phyloP scores from a whole-genome alignment of 2,329 filamentous ascomycete genomes.

The Monosporascus ibericus region DNA sequence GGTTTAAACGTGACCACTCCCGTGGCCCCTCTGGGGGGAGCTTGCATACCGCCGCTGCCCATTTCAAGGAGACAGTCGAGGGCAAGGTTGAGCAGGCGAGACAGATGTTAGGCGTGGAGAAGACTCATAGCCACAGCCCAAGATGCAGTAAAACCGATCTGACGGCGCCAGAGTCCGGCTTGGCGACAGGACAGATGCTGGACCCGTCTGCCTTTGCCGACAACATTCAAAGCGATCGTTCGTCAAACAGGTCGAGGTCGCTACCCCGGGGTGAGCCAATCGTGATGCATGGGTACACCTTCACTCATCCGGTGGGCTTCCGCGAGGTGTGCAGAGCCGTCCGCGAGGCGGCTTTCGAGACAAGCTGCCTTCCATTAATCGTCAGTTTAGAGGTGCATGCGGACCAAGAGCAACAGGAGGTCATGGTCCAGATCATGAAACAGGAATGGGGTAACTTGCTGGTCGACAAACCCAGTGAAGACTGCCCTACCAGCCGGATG shows the following conservation, averaged over 20 bases:
- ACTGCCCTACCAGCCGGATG: conserved; percentile 48
- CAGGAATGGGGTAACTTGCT: conserved; percentile 76
- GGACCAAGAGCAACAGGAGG: conserved; percentile 72
- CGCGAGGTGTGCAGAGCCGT: conserved; percentile 80
- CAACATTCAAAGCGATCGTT: conserved; percentile 10
- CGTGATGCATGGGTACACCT: conserved; percentile 76
- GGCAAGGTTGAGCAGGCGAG: conserved; percentile 29
- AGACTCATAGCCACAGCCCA: conserved; percentile 20
- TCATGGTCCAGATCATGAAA: conserved; percentile 92
- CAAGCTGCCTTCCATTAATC: conserved; percentile 74
- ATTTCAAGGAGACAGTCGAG: conserved; percentile 28
- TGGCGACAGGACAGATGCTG: conserved; percentile 7
- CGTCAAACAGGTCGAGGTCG: conserved; percentile 16
- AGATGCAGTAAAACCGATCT: conserved; percentile 20
- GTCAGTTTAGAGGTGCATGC: conserved; percentile 91
- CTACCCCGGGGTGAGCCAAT: conserved; percentile 59
- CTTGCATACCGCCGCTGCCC: conserved; percentile 38
- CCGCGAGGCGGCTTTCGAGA: conserved; percentile 69
- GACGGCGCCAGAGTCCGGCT: conserved; percentile 10
- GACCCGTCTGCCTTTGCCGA: conserved; percentile 8
- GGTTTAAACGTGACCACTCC: conserved; percentile 35
- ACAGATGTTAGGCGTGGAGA: conserved; percentile 23
- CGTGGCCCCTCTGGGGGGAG: conserved; percentile 41
- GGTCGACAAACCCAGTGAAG: conserved; percentile 51
- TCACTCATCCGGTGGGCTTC: conserved; percentile 82